Evolutionary conservation across 805 yeast genomes (phyloP), one percentile per base, ranked within the genome.

Genomic region (Yarrowia sp.): DNA sequence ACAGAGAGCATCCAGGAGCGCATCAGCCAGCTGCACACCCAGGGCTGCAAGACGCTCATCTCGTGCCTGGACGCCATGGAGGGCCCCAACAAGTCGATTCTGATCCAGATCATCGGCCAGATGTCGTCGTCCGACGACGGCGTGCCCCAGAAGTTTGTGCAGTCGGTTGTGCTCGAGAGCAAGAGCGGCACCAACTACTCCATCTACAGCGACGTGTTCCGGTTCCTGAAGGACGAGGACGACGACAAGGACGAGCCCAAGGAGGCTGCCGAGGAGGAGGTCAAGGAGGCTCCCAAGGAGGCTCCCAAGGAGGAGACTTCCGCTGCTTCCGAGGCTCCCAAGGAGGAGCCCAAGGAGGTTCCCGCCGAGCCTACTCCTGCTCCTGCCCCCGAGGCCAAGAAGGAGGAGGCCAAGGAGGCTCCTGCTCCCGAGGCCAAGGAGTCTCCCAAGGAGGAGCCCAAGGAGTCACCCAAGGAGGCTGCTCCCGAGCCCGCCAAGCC

Each of bases 41-140:
- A 66, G 44, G 71, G 72, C 64, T 71, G 77, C 66, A 70, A 70
- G 62, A 77, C 76, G 16, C 64, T 71, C 33, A 70, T 77, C 12
- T 69, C 77, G 41, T 72, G 71, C 51, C 71, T 77, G 55, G 75
- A 75, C 65, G 70, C 70, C 62, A 74, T 74, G 66, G 72, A 70
- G 14, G 66, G 73, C 27, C 64, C 67, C 33, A 64, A 70, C 31
- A 69, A 68, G 14, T 75, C 77, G 24, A 66, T 76, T 13, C 66
- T 77, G 32, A 68, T 76, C 36, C 76, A 72, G 63, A 77, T 77
- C 8, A 63, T 74, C 9, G 80, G 80, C 39, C 80, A 77, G 66
- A 70, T 76, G 72, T 65, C 76, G 44, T 67, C 67, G 59, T 66
- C 66, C 51, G 73, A 71, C 27, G 67, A 65, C 8, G 70, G 71